Conservation (phyloP, 768 basidiomycete genomes). For the Lentinula lateritia region DNA sequence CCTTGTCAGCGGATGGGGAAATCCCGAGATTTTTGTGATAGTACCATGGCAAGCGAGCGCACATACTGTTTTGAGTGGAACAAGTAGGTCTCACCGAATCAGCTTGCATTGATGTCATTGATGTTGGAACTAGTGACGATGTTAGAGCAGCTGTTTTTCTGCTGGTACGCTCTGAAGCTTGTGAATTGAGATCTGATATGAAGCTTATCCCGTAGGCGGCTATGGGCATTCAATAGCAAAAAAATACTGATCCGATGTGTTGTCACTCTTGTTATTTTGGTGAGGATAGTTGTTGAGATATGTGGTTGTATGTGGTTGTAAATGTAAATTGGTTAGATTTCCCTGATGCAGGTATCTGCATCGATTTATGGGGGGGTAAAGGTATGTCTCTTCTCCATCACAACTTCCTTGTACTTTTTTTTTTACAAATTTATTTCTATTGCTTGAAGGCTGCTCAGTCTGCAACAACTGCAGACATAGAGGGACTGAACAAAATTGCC, state of each 20-base stretch:
- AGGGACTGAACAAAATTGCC: constrained; percentile 7
- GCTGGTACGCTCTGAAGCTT: constrained; percentile 9
- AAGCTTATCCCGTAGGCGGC: neutral
- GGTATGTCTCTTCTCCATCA: neutral
- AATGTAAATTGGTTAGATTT: neutral
- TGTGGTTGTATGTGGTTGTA: neutral
- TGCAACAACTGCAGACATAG: neutral
- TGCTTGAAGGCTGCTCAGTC: neutral
- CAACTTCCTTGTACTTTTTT: neutral
- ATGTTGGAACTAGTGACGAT: constrained; percentile 8
- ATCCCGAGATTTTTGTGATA: constrained; percentile 9
- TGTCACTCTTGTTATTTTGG: neutral
- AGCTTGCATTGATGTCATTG: neutral
- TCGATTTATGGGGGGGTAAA: constrained; percentile 4
- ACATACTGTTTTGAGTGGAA: constrained; percentile 10
- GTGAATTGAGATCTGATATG: neutral
- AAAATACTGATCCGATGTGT: neutral
- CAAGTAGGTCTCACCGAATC: constrained; percentile 11
- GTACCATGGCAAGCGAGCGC: constrained; percentile 1
- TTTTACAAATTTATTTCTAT: neutral
- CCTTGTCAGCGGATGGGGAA: constrained; percentile 15
- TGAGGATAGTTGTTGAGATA: neutral
- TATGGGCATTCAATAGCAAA: constrained; percentile 3
- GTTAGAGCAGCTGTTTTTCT: constrained; percentile 18
- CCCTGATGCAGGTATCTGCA: neutral